phyloP scores from a whole-genome alignment of 179 eudicot species.

The Drosera spatulata region DNA sequence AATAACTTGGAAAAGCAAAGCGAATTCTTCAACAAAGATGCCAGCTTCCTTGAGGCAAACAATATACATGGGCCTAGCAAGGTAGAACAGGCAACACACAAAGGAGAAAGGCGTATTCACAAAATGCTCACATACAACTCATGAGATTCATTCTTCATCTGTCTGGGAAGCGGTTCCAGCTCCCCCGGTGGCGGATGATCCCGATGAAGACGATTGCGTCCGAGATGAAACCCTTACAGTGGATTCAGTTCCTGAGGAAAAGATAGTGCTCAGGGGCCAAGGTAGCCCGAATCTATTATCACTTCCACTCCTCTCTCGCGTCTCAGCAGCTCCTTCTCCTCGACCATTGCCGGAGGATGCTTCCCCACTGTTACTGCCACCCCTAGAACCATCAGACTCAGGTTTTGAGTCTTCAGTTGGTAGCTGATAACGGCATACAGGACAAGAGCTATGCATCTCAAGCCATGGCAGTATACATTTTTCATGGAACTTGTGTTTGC shows the following conservation, averaged over 20 bases:
- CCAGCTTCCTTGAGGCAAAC: no score
- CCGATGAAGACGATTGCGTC: conserved; percentile 4
- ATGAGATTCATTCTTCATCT: neutral
- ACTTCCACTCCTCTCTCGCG: conserved; percentile 10
- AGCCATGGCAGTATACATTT: conserved; percentile 56
- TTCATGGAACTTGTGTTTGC: conserved; percentile 54
- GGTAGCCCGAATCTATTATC: conserved; percentile 29
- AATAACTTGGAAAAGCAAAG: no score
- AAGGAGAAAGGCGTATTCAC: no score
- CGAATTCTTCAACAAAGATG: no score
- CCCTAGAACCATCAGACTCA: conserved; percentile 7
- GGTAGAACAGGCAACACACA: no score
- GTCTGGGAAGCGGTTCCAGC: conserved; percentile 3
- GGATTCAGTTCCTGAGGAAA: conserved; percentile 18
- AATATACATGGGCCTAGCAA: no score
- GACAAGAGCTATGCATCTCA: conserved; percentile 62
- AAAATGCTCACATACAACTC: no score
- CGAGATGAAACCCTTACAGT: neutral
- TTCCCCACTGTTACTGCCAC: conserved; percentile 1
- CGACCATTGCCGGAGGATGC: neutral
- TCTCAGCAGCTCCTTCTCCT: neutral
- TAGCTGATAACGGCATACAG: conserved; percentile 48
- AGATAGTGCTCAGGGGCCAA: conserved; percentile 42
- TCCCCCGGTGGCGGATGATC: conserved; percentile 1
- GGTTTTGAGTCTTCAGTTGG: conserved; percentile 41